Percentiles rank a stretch among this genome's conserved stretches.
Evolutionary conservation across 2,329 filamentous ascomycete genomes (phyloP).

Genomic region (Arthroderma sp.): DNA sequence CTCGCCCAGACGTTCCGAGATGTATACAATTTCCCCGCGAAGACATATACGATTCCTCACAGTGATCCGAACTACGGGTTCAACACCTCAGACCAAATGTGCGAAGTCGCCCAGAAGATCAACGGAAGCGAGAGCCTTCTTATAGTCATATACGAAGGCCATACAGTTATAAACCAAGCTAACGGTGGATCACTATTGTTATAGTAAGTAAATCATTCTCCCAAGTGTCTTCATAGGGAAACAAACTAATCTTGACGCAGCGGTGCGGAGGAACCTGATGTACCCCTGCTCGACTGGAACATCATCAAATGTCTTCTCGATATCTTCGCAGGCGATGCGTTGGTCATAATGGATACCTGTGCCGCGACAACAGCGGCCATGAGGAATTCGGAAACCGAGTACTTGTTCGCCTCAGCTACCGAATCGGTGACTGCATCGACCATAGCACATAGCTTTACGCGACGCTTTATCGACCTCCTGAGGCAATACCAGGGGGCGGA

Average conservation of each 20-base stretch:
- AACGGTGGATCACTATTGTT: background rate
- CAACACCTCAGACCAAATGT: background rate
- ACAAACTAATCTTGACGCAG: background rate
- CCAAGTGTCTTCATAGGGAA: background rate
- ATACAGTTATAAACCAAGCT: background rate
- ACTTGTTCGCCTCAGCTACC: background rate
- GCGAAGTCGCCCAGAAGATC: background rate
- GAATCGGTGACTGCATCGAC: background rate
- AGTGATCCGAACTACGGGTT: background rate
- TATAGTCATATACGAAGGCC: conserved; percentile 6
- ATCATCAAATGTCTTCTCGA: background rate
- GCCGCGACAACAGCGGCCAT: background rate
- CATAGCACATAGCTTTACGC: background rate
- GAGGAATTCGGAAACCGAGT: background rate
- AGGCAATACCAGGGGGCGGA: background rate
- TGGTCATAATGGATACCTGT: background rate
- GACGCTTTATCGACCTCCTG: background rate
- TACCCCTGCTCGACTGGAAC: background rate
- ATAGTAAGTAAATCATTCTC: background rate
- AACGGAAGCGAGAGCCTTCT: conserved; percentile 1
- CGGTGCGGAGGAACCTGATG: background rate
- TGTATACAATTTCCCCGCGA: background rate
- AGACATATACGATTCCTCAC: conserved; percentile 2
- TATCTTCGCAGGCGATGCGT: background rate
- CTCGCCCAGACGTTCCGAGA: conserved; percentile 1